These are phyloP conservation scores for Trametes sanguinea DNA, from an alignment of 768 basidiomycete species.

Conservation along the genomic window DNA sequence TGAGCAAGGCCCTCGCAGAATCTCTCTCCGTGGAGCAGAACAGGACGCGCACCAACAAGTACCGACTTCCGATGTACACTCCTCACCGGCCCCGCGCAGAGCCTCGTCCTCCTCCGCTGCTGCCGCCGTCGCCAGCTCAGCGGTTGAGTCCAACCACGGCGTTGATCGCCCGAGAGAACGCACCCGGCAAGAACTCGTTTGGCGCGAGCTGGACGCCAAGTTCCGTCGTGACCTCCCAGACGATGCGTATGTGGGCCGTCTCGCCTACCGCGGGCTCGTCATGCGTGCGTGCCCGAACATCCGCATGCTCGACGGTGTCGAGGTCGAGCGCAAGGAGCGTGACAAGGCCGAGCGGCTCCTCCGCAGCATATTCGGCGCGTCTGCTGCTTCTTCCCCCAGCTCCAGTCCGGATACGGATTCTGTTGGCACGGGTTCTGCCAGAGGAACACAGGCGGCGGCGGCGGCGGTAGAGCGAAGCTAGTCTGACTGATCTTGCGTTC, in stretches of 20 bases:
- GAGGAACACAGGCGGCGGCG: neutral
- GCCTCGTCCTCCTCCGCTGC: neutral
- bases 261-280: constrained; percentile 87
- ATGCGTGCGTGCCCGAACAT: constrained; percentile 74
- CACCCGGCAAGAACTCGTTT: constrained; percentile 35
- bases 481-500: neutral
- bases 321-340: constrained; percentile 81
- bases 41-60: constrained; percentile 1
- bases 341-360: constrained; percentile 76
- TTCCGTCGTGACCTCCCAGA: constrained; percentile 92
- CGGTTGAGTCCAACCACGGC: constrained; percentile 11
- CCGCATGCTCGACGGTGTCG: constrained; percentile 82
- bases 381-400: neutral
- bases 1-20: too few species aligned
- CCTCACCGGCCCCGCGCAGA: neutral
- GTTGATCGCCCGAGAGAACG: constrained; percentile 17
- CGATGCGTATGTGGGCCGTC: constrained; percentile 79
- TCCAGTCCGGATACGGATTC: neutral
- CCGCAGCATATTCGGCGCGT: constrained; percentile 44
- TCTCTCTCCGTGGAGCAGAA: neutral
- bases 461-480: constrained; percentile 15
- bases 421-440: neutral
- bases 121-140: neutral
- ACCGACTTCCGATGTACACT: neutral
- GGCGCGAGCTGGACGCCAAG: constrained; percentile 79